A percentile compares a stretch with the other conserved stretches of the same genome.
Evolutionary conservation across 148 eudicot species (phyloP).

Genomic region (Vaccinium macrocarpon): DNA sequence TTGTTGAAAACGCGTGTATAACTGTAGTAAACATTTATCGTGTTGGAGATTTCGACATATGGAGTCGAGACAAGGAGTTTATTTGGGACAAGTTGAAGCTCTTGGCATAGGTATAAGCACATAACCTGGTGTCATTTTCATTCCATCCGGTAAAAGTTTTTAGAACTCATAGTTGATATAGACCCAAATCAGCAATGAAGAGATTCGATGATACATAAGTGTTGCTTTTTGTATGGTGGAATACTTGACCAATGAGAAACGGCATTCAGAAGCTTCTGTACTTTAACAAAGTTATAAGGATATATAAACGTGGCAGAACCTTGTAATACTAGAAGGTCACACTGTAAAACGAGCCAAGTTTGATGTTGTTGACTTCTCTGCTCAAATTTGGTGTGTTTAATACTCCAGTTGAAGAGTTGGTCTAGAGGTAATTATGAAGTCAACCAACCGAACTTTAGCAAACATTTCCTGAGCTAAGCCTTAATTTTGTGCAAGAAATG

Average conservation of each 20-base stretch:
- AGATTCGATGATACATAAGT: background rate
- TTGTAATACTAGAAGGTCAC: background rate
- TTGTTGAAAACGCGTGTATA: too few species aligned
- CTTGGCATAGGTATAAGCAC: background rate
- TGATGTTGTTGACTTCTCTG: background rate
- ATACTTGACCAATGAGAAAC: background rate
- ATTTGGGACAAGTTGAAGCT: background rate
- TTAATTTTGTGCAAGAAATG: background rate
- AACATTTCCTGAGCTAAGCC: background rate
- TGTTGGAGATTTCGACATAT: too few species aligned
- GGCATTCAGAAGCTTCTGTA: background rate
- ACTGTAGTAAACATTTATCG: too few species aligned
- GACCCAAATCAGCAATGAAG: background rate
- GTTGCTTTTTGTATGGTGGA: background rate
- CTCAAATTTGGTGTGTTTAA: background rate
- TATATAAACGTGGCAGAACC: background rate
- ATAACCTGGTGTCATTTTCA: background rate
- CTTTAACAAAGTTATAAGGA: background rate
- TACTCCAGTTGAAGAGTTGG: background rate
- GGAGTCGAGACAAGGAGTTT: background rate
- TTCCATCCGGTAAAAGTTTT: background rate
- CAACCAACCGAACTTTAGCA: background rate
- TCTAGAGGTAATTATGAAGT: background rate
- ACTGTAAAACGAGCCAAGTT: background rate
- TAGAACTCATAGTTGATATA: background rate